phyloP scores from a whole-genome alignment of 2,329 filamentous ascomycete genomes.

The Curvularia hawaiiensis region DNA sequence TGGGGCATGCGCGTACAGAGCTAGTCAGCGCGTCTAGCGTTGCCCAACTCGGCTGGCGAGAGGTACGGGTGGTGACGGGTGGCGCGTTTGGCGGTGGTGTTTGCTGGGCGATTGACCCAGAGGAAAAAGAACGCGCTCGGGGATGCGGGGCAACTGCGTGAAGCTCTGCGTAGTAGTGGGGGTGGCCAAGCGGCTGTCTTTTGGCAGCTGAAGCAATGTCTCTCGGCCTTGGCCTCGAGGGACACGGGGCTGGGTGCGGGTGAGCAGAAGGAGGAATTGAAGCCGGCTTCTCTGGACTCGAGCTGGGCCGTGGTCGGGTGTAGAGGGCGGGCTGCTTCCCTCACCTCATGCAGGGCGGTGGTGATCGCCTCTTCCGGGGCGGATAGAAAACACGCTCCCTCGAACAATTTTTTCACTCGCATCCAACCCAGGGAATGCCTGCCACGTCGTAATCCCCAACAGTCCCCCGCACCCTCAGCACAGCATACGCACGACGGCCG shows the following conservation, averaged over 20 bases:
- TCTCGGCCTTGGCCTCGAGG: background rate
- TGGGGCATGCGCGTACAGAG: slow-evolving; percentile 32
- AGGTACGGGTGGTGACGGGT: slow-evolving; percentile 10
- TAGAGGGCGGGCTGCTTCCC: slow-evolving; percentile 2
- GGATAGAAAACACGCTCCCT: slow-evolving; percentile 8
- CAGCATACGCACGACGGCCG: slow-evolving; percentile 9
- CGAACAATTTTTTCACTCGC: background rate
- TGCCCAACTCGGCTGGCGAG: slow-evolving; percentile 23
- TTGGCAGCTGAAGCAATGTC: background rate
- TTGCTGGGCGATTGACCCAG: slow-evolving; percentile 20
- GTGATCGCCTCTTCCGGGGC: slow-evolving; percentile 6
- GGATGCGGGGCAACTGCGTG: slow-evolving; percentile 34
- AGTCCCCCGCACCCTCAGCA: slow-evolving; percentile 8
- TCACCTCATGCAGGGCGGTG: background rate
- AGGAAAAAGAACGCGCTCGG: slow-evolving; percentile 30
- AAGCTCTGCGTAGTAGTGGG: slow-evolving; percentile 19
- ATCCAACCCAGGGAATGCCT: slow-evolving; percentile 3
- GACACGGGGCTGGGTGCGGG: background rate
- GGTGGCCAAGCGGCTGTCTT: slow-evolving; percentile 15
- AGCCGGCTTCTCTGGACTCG: background rate
- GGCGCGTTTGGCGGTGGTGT: slow-evolving; percentile 30
- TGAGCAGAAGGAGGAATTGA: background rate
- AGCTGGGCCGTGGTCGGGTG: background rate
- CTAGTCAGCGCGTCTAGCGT: slow-evolving; percentile 39
- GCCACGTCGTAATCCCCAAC: slow-evolving; percentile 13